Base-by-base conservation (phyloP, 768 basidiomycete species). In the Panaeolus cyanescens region DNA sequence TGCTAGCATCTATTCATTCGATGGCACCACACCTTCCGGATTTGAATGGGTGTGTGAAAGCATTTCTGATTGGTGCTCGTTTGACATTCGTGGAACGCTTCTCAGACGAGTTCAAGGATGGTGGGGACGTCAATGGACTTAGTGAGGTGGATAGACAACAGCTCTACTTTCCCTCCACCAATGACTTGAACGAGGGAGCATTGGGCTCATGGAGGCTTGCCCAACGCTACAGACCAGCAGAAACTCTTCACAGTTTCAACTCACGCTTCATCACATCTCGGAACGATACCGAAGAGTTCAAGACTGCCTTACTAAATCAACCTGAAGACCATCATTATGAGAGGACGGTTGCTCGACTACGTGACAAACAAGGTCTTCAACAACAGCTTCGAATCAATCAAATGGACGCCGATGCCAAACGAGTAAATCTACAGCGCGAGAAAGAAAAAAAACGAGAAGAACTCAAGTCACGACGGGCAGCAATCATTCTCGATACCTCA, bases 181-280 rank as follows among this genome's bases (percentile, higher is more conserved):
- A 75, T 36, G 71, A 73, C 54, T 59, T 42, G 4, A 71, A 70
- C 62, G 69, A 75, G 58, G 72, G 73, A 0, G 65, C 58, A 1
- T 59, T 74, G 0, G 70, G 72, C 0, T 19, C 22, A 15, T 62
- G 53, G 61, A 53, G 64, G 32, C 37, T 39, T 5, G 62, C 31
- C 10, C 57, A 56, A 55, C 9, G 53, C 32, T 9, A 34, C 20
- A 22, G 55, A 28, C 59, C 33, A 1, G 31, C 32, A 3, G 63
- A 64, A 45, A 66, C 60, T 2, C 25, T 66, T 7, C 57, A 61
- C 33, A 64, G 64, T 45, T 66, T 64, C 54, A 66, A 66, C 53
- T 30, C 63, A 17, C 25, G 39, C 13, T 59, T 60, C 28, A 33
- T 45, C 19, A 15, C 59, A n/a, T 30, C n/a, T 19, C 40, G 25